These are phyloP conservation scores for Metschnikowia shivogae DNA, from an alignment of 805 yeast genomes.

Conservation along the genomic window DNA sequence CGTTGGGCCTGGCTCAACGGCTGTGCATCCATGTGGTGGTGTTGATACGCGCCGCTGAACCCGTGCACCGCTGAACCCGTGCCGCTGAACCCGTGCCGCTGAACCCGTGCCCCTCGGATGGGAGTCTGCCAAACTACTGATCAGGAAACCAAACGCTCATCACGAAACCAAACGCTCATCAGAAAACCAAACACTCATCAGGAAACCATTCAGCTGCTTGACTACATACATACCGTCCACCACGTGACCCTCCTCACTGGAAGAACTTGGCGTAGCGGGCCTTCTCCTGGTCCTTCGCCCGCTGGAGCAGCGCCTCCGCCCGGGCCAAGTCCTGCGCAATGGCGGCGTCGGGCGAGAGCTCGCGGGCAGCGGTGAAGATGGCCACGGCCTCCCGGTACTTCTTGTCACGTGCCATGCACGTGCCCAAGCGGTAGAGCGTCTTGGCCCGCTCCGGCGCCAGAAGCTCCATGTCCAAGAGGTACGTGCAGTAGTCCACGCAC, in stretches of 20 bases:
- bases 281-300: conserved; percentile 46
- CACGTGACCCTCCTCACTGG: conserved; percentile 13
- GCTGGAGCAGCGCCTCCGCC: conserved; percentile 38
- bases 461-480: conserved; percentile 48
- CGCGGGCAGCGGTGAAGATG: conserved; percentile 43
- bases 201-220: too few species aligned
- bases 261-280: conserved; percentile 64
- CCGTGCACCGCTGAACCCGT: background rate
- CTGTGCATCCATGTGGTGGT: background rate
- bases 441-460: conserved; percentile 48
- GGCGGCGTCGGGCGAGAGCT: conserved; percentile 42
- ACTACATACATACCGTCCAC: too few species aligned
- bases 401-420: conserved; percentile 38
- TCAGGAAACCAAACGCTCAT: too few species aligned
- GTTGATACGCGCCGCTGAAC: conserved; percentile 2
- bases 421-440: conserved; percentile 54
- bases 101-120: too few species aligned
- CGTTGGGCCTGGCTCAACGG: conserved; percentile 26
- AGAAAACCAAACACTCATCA: too few species aligned
- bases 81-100: conserved; percentile 1
- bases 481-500: conserved; percentile 52
- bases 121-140: too few species aligned
- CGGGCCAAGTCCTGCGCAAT: conserved; percentile 42
- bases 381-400: conserved; percentile 48
- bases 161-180: too few species aligned